Base-by-base conservation (phyloP, 208 protist genomes). In the Trypanosoma theileri region DNA sequence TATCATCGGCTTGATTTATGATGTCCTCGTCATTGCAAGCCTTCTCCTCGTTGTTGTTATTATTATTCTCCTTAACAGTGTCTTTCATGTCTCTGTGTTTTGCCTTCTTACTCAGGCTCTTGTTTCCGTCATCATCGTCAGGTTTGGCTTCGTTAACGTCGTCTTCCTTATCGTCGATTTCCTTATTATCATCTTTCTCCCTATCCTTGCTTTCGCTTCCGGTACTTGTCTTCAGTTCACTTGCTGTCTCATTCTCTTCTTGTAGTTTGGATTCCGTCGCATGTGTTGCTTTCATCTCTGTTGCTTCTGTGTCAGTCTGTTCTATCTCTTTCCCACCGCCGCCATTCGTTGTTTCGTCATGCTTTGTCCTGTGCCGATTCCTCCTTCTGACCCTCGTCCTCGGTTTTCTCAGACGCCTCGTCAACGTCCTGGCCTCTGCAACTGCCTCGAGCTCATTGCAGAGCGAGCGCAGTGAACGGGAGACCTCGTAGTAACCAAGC, bases 381-480 rank as follows among this genome's bases (percentile, higher is more conserved):
- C 24, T 56, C 19, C 51, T 35, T 4, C 8, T 22, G 1, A 1
- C 24, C 12, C 17, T 56, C 12, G 4, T 56, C 10, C 13, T 31
- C 12, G 10, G 9, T 26, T 12, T 31, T 14, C 11, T 12, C 2
- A 12, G 1, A 4, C 17, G 8, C 10, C 11, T 16, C 4, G 1
- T 31, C 11, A 9, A 2, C 10, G 3, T 56, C 10, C 7, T 56
- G 12, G 51, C 1, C n/a, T 2, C 10, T 1, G 19, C 51, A 48
- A 48, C 16, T 3, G 17, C 3, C 41, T 16, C 19, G 16, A 54
- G 7, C 26, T 24, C 26, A 1, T 66, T 16, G 21, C 77, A 87
- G 22, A 88, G 71, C 31, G 85, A 79, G 41, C 71, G 79, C 10
- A 91, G 45, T 3, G 72, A 73, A 54, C 83, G 66, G 16, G 59